phyloP scores from a whole-genome alignment of 495 filamentous ascomycete genomes.

The Tuber aestivum region DNA sequence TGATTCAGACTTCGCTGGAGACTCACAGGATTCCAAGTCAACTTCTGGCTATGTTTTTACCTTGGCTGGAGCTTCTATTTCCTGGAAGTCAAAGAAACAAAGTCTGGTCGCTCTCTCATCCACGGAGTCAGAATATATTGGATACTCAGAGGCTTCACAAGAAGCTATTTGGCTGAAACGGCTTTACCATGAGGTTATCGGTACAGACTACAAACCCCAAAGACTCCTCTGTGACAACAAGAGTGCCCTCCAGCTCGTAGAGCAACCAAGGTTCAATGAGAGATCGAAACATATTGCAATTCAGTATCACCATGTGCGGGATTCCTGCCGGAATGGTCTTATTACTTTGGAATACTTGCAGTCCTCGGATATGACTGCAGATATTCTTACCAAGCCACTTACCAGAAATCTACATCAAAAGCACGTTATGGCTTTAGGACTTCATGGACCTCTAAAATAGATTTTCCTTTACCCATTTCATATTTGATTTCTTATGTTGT shows the following conservation, averaged over 20 bases:
- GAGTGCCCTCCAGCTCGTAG: neutral
- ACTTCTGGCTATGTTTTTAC: neutral
- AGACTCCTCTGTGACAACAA: neutral
- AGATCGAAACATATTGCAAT: neutral
- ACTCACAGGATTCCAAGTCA: neutral
- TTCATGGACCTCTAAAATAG: too few species aligned
- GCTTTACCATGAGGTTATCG: neutral
- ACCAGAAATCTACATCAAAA: neutral
- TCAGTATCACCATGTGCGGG: neutral
- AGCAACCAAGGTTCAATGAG: neutral
- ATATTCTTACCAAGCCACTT: neutral
- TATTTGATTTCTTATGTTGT: too few species aligned
- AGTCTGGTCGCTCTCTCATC: neutral
- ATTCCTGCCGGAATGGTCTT: neutral
- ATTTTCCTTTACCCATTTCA: too few species aligned
- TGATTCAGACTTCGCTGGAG: neutral
- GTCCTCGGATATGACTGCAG: neutral
- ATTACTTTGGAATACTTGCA: neutral
- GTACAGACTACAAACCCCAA: neutral
- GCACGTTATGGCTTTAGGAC: neutral
- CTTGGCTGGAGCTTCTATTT: neutral
- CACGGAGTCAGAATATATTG: neutral
- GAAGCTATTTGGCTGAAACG: neutral
- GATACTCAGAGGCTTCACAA: neutral
- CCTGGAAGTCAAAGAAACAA: constrained; percentile 8